Evolutionary conservation across 495 filamentous ascomycete species (phyloP), one percentile per base, ranked within the genome.

Genomic region (Xanthoparmelia taractica): DNA sequence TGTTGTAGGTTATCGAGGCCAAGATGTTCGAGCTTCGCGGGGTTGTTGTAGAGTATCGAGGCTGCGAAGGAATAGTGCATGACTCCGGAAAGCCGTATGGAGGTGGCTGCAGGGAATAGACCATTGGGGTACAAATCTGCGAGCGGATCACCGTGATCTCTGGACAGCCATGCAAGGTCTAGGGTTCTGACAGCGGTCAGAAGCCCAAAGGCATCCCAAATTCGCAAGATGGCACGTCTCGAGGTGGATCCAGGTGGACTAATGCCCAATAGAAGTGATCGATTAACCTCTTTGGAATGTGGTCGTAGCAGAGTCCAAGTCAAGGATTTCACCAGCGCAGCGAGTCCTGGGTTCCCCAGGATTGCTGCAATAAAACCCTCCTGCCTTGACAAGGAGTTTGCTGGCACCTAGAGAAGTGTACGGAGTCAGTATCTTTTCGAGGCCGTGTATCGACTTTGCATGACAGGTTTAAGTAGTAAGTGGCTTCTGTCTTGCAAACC

Each of bases 151-250:
- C 48, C 48, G 31, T 52, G 48, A 52, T 52, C 48, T 29, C 48
- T 52, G 13, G 48, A 52, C 27, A 52, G 15, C 48, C 48, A 52
- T 29, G 48, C 48, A 52, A 52, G 48, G 48, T 52, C 48, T 52
- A 52, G 27, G 4, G 27, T 52, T 31, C 13, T 31, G 48, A 52
- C 48, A 52, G 13, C 15, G 17, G 27, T 52, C 27, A 52, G 27
- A 52, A 6, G 48, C 17, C 31, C 25, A 31, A 52, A 31, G 15
- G 27, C 48, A 29, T 52, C 48, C 48, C 48, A 52, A 8, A 52
- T 31, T 12, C 48, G 25, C 48, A 52, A 52, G 48, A 52, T 52
- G 12, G 25, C 23, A 50, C 47, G 47, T 50, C 25, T 17, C 29
- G 47, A 17, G 29, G 3, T 48, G 23, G 20, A 2, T 25, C 43